phyloP scores from a whole-genome alignment of 208 protist genomes.

The Phytomonas francai region DNA sequence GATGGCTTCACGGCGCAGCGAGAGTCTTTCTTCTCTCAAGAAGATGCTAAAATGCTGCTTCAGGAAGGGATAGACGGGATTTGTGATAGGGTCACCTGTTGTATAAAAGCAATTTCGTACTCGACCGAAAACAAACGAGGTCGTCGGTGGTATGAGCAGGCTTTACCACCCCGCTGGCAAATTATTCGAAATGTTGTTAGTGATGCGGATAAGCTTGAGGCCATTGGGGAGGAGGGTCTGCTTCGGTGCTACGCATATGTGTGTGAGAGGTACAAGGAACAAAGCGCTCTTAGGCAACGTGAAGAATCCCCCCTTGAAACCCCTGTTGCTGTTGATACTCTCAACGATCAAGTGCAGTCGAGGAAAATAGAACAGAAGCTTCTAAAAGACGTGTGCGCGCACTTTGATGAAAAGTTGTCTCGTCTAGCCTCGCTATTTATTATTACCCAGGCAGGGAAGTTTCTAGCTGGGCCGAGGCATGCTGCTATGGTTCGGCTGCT shows the following conservation, averaged over 20 bases:
- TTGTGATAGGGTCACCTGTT: slow-evolving; percentile 4
- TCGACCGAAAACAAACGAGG: slow-evolving; percentile 65
- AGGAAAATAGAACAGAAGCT: slow-evolving; percentile 22
- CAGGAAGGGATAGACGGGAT: slow-evolving; percentile 9
- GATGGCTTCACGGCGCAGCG: too few species aligned
- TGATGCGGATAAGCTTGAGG: slow-evolving; percentile 82
- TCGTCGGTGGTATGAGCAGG: slow-evolving; percentile 58
- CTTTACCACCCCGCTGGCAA: slow-evolving; percentile 40
- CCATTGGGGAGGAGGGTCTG: slow-evolving; percentile 63
- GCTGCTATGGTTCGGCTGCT: slow-evolving; percentile 50
- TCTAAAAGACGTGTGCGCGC: slow-evolving; percentile 41
- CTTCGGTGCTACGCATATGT: slow-evolving; percentile 70
- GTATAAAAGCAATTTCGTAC: slow-evolving; percentile 68
- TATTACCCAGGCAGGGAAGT: slow-evolving; percentile 51
- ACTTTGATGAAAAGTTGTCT: slow-evolving; percentile 71
- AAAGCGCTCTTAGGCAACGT: not conserved
- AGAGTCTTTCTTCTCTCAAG: too few species aligned
- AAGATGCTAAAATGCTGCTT: too few species aligned
- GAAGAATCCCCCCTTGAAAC: not conserved
- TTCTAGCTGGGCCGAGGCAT: slow-evolving; percentile 31
- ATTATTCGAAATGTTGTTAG: slow-evolving; percentile 66
- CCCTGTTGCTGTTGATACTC: not conserved
- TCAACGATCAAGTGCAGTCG: not conserved
- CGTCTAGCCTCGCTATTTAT: slow-evolving; percentile 49
- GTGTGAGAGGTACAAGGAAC: slow-evolving; percentile 13